A percentile compares a stretch with the other conserved stretches of the same genome.
phyloP scores from a whole-genome alignment of 495 filamentous ascomycete genomes.

The Podospora pseudocomata region DNA sequence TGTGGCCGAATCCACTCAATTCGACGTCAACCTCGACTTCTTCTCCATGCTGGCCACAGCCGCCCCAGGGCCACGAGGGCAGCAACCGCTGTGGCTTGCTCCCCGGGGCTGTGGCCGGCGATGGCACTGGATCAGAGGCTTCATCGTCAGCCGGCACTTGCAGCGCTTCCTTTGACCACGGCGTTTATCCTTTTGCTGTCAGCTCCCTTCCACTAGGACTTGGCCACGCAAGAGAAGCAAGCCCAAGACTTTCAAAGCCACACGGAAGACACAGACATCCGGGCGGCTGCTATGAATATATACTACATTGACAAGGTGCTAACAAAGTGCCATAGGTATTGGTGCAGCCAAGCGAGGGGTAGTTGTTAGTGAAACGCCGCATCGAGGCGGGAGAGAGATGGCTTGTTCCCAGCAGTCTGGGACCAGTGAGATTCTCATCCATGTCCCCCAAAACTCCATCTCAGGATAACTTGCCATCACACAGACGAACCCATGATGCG shows the following conservation, averaged over 20 bases:
- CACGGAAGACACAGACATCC: slow-evolving; percentile 6
- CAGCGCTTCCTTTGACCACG: background rate
- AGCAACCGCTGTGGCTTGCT: slow-evolving; percentile 4
- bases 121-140: slow-evolving; percentile 9
- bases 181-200: background rate
- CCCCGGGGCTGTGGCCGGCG: slow-evolving; percentile 1
- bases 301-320: background rate
- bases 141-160: slow-evolving; percentile 2
- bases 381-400: background rate
- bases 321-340: background rate
- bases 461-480: background rate
- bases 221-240: background rate
- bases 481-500: background rate
- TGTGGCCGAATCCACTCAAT: slow-evolving; percentile 18
- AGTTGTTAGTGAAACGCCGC: slow-evolving; percentile 1
- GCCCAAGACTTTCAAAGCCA: background rate
- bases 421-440: background rate
- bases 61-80: slow-evolving; percentile 14
- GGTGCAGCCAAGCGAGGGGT: background rate
- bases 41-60: slow-evolving; percentile 3
- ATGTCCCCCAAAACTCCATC: background rate
- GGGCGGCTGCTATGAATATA: slow-evolving; percentile 5
- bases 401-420: background rate
- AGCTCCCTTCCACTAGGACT: background rate
- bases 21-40: background rate